Evolutionary conservation across 495 filamentous ascomycete species (phyloP), one percentile per base, ranked within the genome.

Genomic region (Hapsidospora chrysogenum): DNA sequence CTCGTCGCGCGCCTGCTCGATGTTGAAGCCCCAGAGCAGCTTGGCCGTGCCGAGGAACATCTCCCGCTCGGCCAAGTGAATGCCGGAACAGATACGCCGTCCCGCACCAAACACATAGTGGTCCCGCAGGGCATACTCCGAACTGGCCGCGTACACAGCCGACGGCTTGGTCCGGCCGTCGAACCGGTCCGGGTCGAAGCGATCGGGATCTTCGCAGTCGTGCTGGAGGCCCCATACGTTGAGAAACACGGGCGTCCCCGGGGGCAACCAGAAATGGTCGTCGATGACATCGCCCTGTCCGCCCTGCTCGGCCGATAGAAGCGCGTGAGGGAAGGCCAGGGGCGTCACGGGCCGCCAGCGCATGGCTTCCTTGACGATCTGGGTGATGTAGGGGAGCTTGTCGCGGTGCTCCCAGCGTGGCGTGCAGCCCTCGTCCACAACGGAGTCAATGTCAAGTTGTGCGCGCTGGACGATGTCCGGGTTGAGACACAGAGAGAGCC

Each of bases 71-170:
- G 73, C 73, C 1, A 76, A 43, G 31, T 68, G 52, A 4, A 67
- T 64, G 0, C 71, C 73, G 0, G 65, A 62, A 37, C 74, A 78
- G 5, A 70, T 52, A 0, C 72, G 54, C 2, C 72, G 57, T 0
- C 73, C 73, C 25, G 57, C 61, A 2, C 71, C 71, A 38, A 52
- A 58, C 2, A 56, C 62, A 41, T 57, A 71, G 10, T 69, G 66
- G 46, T 71, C 70, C 14, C 56, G 49, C 36, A 51, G 50, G 17
- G 50, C 37, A 14, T 41, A 47, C 25, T 63, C 50, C 4, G 40
- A 37, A 2, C 28, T 29, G 3, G 42, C 42, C 2, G 48, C 50
- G 20, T 42, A 41, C 23, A 57, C 53, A 2, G 26, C 49, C 41
- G 34, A 60, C 46, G 36, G 57, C 47, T 38, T 54, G 41, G 39